Evolutionary conservation across 2,329 filamentous ascomycete species (phyloP).

Genomic region (Cryphonectria carpinicola): DNA sequence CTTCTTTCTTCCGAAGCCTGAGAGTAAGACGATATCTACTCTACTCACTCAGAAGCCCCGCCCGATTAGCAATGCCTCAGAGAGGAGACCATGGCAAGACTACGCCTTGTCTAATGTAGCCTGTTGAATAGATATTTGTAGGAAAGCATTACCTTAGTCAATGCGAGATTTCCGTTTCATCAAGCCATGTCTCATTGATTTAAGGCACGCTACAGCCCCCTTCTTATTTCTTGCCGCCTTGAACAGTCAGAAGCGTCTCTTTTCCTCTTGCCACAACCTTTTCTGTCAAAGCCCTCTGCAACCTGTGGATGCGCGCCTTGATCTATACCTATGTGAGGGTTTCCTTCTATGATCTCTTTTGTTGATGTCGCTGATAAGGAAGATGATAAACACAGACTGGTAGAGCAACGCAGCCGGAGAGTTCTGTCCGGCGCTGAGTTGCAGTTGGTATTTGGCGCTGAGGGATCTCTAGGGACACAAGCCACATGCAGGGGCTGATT

Average conservation of each 20-base stretch:
- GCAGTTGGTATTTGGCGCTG: slow-evolving; percentile 11
- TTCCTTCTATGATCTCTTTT: not conserved
- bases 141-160: not conserved
- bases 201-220: not conserved
- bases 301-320: no score
- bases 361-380: not conserved
- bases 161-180: not conserved
- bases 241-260: no score
- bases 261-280: no score
- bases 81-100: no score
- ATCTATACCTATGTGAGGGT: not conserved
- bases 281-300: not conserved
- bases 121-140: no score
- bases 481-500: slow-evolving; percentile 17
- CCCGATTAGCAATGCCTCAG: no score
- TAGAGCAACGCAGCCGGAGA: slow-evolving; percentile 10
- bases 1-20: not conserved
- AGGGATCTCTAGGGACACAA: slow-evolving; percentile 17
- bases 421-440: slow-evolving; percentile 12
- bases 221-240: not conserved
- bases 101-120: no score
- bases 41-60: no score
- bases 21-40: no score
- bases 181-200: not conserved
- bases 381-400: no score